Conservation (phyloP, 495 filamentous ascomycete species). For the Trichoderma reesei region DNA sequence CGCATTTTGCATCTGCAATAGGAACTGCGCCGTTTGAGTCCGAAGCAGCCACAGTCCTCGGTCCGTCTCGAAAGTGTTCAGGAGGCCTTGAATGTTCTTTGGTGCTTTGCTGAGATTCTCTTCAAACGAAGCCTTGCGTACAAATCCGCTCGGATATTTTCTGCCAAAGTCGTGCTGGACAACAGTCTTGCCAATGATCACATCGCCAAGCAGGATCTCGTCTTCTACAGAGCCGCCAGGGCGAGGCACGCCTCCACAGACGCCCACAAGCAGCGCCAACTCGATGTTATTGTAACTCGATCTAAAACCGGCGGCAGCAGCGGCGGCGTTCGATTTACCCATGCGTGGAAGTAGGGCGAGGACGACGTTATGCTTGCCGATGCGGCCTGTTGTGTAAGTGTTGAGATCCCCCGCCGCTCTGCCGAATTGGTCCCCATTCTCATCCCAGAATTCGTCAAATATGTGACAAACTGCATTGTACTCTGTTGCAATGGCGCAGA, state of each 20-base stretch:
- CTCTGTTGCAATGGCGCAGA: conserved; percentile 24
- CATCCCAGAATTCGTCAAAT: conserved; percentile 24
- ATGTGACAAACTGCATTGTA: conserved; percentile 22
- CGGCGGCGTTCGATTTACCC: conserved; percentile 27
- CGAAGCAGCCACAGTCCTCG: conserved; percentile 14
- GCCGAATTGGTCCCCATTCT: conserved; percentile 18
- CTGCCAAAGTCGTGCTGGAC: conserved; percentile 33
- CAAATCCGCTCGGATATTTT: conserved; percentile 24
- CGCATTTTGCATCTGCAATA: conserved; percentile 13
- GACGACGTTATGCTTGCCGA: conserved; percentile 30
- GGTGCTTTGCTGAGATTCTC: conserved; percentile 25
- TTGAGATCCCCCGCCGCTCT: conserved; percentile 22
- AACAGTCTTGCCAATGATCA: conserved; percentile 32
- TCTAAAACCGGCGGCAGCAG: conserved; percentile 20
- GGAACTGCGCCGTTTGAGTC: conserved; percentile 13
- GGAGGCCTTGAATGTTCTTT: conserved; percentile 23
- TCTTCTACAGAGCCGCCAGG: conserved; percentile 1
- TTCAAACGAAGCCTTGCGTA: conserved; percentile 20
- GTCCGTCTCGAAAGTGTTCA: conserved; percentile 17
- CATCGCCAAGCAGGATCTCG: conserved; percentile 34
- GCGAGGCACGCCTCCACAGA: conserved; percentile 26
- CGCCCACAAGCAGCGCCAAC: conserved; percentile 23
- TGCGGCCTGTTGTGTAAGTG: conserved; percentile 28
- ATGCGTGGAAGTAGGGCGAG: conserved; percentile 24
- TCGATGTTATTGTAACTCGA: conserved; percentile 22